Percentiles rank a stretch among this genome's conserved stretches.
Evolutionary conservation across 2,329 filamentous ascomycete species (phyloP).

Genomic region (Ceratocystis papillata): DNA sequence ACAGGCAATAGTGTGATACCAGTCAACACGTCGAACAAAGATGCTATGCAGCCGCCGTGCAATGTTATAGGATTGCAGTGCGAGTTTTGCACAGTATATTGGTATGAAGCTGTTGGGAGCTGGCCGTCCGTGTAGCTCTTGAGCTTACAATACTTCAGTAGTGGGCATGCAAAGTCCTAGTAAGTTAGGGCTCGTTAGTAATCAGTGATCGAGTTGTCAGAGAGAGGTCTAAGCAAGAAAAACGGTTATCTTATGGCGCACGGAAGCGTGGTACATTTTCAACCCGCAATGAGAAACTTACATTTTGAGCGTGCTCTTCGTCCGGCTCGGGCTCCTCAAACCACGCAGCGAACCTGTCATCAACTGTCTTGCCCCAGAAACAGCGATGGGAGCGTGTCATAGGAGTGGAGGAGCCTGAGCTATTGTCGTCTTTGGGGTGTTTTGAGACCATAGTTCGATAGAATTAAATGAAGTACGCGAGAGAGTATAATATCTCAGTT

Average conservation of each 20-base stretch:
- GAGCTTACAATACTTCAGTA: conserved; percentile 37
- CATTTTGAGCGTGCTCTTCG: conserved; percentile 4
- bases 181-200: too few relatives aligned
- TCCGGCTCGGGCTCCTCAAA: neutral
- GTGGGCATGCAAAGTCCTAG: conserved; percentile 38
- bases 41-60: conserved; percentile 53
- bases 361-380: conserved; percentile 14
- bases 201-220: too few relatives aligned
- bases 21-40: conserved; percentile 57
- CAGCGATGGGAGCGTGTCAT: conserved; percentile 2
- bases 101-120: conserved; percentile 37
- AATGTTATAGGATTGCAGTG: conserved; percentile 49
- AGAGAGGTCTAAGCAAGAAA: neutral
- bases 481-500: too few relatives aligned
- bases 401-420: neutral
- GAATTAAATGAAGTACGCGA: neutral
- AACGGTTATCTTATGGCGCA: neutral
- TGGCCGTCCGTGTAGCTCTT: conserved; percentile 31
- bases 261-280: neutral
- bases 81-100: conserved; percentile 39
- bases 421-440: neutral
- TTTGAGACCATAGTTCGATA: neutral
- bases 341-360: conserved; percentile 21
- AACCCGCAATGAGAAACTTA: neutral
- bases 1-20: conserved; percentile 47